Base-by-base conservation (phyloP, 257 asterid genomes). In the Hygrophila difformis region DNA sequence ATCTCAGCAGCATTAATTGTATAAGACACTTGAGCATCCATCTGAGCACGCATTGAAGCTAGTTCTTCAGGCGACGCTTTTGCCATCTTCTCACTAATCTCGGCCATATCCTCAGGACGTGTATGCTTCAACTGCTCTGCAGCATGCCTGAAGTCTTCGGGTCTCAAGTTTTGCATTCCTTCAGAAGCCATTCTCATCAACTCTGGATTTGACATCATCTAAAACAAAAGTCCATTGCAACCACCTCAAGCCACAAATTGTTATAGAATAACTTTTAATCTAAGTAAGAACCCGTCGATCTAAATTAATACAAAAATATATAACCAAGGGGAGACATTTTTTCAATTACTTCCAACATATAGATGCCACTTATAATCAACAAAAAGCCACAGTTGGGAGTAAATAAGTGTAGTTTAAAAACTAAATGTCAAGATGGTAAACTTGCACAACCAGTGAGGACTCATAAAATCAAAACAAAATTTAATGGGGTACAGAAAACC, bases 171-270 rank as follows among this genome's bases (percentile, higher is more conserved):
- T 66, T 81, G 82, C 97, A 91, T 86, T 70, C 97, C 66, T 71
- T 86, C 97, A 22, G 99, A 62, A 61, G 96, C 99, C 99, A 91
- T 86, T 60, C 66, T 76, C 59, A 91, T 54, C 61, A 91, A 56
- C 14, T 91, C 95, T 1, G 99, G 99, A 78, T 91, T 91, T 13
- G 99, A 91, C 97, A 86, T 86, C 99, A 91, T 80, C 99, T 91
- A 81, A 61, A 63, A 52, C 21, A 54, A 37, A 53, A 55, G 36
- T 8, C 53, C 54, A 54, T 34, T 12, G 50, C 44, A 51, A 46
- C 41, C 44, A 43, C 53, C 19, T 24, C 8, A 54, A 51, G n/a
- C n/a, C n/a, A n/a, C n/a, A n/a, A n/a, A n/a, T n/a, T n/a, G n/a
- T n/a, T n/a, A n/a, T n/a, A n/a, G n/a, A n/a, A n/a, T n/a, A n/a